Evolutionary conservation across 2,329 filamentous ascomycete genomes (phyloP), one percentile per base, ranked within the genome.

Genomic region (Phoma herbarum): DNA sequence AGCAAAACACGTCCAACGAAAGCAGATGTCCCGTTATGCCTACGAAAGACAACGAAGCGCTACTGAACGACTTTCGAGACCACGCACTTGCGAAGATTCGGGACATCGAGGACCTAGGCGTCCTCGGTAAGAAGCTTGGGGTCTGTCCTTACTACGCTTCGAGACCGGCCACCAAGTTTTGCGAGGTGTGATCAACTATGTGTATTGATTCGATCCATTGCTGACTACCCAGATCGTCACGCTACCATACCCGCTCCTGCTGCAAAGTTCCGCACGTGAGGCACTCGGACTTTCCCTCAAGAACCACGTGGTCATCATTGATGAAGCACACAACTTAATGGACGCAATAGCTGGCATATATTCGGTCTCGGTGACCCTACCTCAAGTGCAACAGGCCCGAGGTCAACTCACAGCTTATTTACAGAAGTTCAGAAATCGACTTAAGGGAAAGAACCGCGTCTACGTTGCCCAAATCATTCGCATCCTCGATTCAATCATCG

Each of bases 91-190:
- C 95, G 0, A 92, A 86, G 0, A 85, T 99, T 8, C 90, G 91
- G 2, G 95, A 99, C 70, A 98, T 99, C 54, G 95, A 99, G 75
- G 95, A 99, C 68, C 82, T 98, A 37, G 89, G 89, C 20, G 81
- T 82, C 14, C 81, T 98, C 1, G 95, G 95, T 4, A 91, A 89
- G 68, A 86, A 88, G 48, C 82, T 97, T 29, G 86, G 88, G 0
- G 85, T 98, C 5, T 99, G 95, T 73, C 94, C 95, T 0, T 99
- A 99, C 75, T 99, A 99, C 77, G 93, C 94, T n/a, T 94, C 94
- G 0, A 85, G 95, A 47, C 85, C 90, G 2, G 90, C 91, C 0
- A 88, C 96, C n/a, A 87, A 89, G 18, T 86, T 89, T 10, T 90
- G 92, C 39, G 93, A 97, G 76, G 85, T 86, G 62, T 9, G 56